A percentile compares a stretch with the other conserved stretches of the same genome.
Conservation (phyloP, 345 rosid genomes). For the Corchorus olitorius region DNA sequence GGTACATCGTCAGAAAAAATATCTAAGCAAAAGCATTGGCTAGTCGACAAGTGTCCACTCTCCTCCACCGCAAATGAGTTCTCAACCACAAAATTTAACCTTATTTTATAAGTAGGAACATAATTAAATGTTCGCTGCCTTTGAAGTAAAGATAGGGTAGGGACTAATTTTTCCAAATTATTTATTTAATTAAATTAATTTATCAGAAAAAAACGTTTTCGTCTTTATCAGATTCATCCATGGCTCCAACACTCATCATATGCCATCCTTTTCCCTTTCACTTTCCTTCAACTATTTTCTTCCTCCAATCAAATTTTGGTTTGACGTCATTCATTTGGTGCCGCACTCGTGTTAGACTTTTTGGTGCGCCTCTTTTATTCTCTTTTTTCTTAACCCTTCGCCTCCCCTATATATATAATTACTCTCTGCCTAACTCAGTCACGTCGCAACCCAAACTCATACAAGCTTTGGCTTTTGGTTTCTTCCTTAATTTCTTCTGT, state of each 20-base stretch:
- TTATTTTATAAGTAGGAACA: neutral
- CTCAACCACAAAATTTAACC: conserved; percentile 1
- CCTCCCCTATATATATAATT: neutral
- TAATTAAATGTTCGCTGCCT: neutral
- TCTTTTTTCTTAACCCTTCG: neutral
- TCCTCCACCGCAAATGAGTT: neutral
- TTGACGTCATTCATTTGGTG: conserved; percentile 3
- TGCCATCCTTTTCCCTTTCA: neutral
- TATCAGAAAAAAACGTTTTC: neutral
- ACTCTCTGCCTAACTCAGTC: neutral
- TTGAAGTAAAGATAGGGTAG: neutral
- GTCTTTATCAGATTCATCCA: neutral
- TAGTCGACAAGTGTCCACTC: neutral
- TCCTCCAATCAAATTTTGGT: neutral
- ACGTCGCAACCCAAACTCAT: neutral
- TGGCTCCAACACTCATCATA: neutral
- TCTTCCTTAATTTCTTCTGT: neutral
- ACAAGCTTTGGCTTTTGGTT: neutral
- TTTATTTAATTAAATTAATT: neutral
- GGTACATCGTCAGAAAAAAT: neutral
- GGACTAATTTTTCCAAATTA: neutral
- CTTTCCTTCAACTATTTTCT: neutral
- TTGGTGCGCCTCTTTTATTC: neutral
- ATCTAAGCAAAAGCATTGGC: neutral
- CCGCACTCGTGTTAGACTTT: conserved; percentile 6